phyloP scores from a whole-genome alignment of 2,329 filamentous ascomycete species.

The Malbranchea cinnamomea region DNA sequence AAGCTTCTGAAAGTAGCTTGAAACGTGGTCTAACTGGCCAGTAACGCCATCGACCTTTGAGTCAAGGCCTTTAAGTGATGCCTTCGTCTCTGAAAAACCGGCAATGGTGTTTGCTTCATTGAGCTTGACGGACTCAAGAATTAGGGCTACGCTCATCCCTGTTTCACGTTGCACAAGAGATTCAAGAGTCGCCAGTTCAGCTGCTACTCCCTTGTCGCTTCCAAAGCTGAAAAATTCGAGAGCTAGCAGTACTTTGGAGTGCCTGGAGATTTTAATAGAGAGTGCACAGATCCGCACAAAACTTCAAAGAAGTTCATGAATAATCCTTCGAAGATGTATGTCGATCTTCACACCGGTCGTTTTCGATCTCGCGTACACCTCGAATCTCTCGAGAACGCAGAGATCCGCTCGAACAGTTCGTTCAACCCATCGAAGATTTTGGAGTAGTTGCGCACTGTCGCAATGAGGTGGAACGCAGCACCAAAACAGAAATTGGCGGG shows the following conservation, averaged over 20 bases:
- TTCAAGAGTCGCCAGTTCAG: constrained; percentile 13
- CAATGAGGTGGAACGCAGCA: constrained; percentile 16
- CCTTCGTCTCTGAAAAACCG: constrained; percentile 8
- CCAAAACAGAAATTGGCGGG: constrained; percentile 17
- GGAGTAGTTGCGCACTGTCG: constrained; percentile 15
- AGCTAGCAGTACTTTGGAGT: constrained; percentile 13
- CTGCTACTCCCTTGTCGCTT: constrained; percentile 16
- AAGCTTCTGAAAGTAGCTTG: constrained; percentile 5
- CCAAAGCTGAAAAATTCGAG: constrained; percentile 17
- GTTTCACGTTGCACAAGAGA: constrained; percentile 15
- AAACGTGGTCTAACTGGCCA: constrained; percentile 7
- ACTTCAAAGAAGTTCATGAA: constrained; percentile 15
- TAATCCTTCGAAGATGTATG: constrained; percentile 13
- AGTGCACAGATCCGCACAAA: constrained; percentile 16
- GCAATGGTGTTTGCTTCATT: constrained; percentile 12
- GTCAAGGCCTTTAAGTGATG: constrained; percentile 6
- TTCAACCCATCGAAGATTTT: constrained; percentile 16
- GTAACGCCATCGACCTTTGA: constrained; percentile 8
- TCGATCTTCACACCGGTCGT: constrained; percentile 13
- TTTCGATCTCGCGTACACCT: constrained; percentile 14
- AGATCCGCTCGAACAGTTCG: constrained; percentile 15
- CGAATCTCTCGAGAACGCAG: constrained; percentile 16
- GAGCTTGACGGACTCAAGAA: constrained; percentile 14
- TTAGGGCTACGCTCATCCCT: constrained; percentile 15
- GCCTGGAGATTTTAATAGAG: constrained; percentile 14